A percentile compares a stretch with the other conserved stretches of the same genome.
Conservation (phyloP, 352 stramenopile species). For the Globisporangium nodosum region DNA sequence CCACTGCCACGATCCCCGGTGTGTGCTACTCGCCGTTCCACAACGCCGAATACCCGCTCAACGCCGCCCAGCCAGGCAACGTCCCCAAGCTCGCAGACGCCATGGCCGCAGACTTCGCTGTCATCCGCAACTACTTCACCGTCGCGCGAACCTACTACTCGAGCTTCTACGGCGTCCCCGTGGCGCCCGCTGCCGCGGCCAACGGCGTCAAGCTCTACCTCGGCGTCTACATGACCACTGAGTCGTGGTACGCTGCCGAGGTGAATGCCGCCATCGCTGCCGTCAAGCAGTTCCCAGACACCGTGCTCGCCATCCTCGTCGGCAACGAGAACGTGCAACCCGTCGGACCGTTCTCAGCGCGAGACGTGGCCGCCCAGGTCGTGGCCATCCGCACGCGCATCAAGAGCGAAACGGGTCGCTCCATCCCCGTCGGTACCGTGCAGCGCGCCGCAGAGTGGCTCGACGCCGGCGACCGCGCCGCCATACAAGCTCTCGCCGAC, state of each 20-base stretch:
- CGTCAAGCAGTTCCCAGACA: constrained; percentile 41
- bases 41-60: constrained; percentile 60
- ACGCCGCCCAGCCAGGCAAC: constrained; percentile 17
- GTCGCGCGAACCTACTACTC: constrained; percentile 79
- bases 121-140: constrained; percentile 59
- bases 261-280: constrained; percentile 38
- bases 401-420: constrained; percentile 21
- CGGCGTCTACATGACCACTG: constrained; percentile 70
- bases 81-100: constrained; percentile 30
- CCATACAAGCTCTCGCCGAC: constrained; percentile 41
- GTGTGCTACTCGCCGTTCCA: constrained; percentile 80
- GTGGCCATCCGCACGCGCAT: constrained; percentile 24
- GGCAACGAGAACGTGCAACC: constrained; percentile 73
- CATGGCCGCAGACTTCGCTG: constrained; percentile 61
- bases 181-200: constrained; percentile 34
- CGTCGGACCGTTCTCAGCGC: constrained; percentile 31
- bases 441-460: constrained; percentile 68
- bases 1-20: constrained; percentile 17
- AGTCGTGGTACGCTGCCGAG: constrained; percentile 54
- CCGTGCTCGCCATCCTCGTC: constrained; percentile 53
- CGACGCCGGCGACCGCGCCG: constrained; percentile 12
- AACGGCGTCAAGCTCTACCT: constrained; percentile 58
- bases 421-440: constrained; percentile 59
- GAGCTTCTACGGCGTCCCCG: constrained; percentile 44
- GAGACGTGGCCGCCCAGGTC: constrained; percentile 32